Percentiles rank a stretch among this genome's conserved stretches.
phyloP scores from a whole-genome alignment of 2,329 filamentous ascomycete genomes.

The Fusarium dlaminii region DNA sequence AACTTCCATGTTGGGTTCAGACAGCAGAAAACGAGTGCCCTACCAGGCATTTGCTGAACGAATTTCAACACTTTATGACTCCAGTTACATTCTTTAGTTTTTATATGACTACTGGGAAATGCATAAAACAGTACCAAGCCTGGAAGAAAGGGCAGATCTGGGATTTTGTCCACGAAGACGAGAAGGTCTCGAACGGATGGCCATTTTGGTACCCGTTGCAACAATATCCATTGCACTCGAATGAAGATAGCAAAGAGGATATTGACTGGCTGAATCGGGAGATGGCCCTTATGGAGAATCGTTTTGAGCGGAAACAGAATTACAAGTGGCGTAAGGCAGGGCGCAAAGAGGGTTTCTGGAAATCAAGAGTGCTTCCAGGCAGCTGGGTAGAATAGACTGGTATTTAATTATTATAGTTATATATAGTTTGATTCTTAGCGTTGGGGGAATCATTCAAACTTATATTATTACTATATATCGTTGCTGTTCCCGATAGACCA shows the following conservation, averaged over 20 bases:
- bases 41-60: not conserved
- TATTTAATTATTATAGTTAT: not conserved
- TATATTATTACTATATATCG: not conserved
- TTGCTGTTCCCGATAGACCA: too few species aligned
- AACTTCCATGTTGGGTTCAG: not conserved
- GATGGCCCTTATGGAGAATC: not conserved
- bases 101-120: not conserved
- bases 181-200: not conserved
- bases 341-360: not conserved
- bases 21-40: not conserved
- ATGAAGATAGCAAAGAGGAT: not conserved
- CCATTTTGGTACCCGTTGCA: not conserved
- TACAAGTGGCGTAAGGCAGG: not conserved
- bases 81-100: not conserved
- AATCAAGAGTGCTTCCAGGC: not conserved
- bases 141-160: not conserved
- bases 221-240: not conserved
- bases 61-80: not conserved
- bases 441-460: not conserved
- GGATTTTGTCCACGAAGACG: not conserved
- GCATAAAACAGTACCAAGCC: not conserved
- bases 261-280: not conserved
- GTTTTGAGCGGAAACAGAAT: not conserved
- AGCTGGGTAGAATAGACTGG: not conserved
- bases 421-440: not conserved